phyloP scores from a whole-genome alignment of 345 rosid species.

The Sisymbrium irio region DNA sequence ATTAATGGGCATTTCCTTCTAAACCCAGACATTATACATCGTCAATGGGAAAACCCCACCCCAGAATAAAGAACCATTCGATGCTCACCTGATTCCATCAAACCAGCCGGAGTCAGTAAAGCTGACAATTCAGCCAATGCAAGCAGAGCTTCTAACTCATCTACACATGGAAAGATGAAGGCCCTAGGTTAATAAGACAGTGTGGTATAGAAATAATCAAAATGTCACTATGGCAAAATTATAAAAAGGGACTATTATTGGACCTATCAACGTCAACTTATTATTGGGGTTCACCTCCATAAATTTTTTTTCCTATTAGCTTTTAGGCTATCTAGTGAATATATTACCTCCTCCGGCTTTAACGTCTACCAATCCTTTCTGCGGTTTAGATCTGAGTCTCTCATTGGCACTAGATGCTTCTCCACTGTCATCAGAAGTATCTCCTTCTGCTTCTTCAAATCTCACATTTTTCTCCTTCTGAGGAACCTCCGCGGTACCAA shows the following conservation, averaged over 20 bases:
- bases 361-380: slow-evolving; percentile 36
- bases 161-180: slow-evolving; percentile 37
- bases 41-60: background rate
- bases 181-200: background rate
- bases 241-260: background rate
- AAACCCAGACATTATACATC: slow-evolving; percentile 1
- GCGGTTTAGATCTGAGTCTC: slow-evolving; percentile 42
- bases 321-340: slow-evolving; percentile 36
- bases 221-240: slow-evolving; percentile 7
- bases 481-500: slow-evolving; percentile 55
- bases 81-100: slow-evolving; percentile 62
- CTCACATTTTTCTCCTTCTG: slow-evolving; percentile 55
- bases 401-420: slow-evolving; percentile 84
- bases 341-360: slow-evolving; percentile 44
- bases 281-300: slow-evolving; percentile 41
- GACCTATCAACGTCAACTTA: background rate
- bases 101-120: slow-evolving; percentile 41
- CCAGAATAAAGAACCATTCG: background rate
- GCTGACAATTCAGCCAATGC: slow-evolving; percentile 63
- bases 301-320: slow-evolving; percentile 37
- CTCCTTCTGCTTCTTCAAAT: slow-evolving; percentile 43
- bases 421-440: slow-evolving; percentile 57
- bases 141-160: slow-evolving; percentile 68
- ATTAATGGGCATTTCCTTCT: background rate
- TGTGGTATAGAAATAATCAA: background rate